A percentile compares a stretch with the other conserved stretches of the same genome.
These are phyloP conservation scores for Cucurbitaria berberidis DNA, from an alignment of 2,329 filamentous ascomycete genomes.

Conservation along the genomic window DNA sequence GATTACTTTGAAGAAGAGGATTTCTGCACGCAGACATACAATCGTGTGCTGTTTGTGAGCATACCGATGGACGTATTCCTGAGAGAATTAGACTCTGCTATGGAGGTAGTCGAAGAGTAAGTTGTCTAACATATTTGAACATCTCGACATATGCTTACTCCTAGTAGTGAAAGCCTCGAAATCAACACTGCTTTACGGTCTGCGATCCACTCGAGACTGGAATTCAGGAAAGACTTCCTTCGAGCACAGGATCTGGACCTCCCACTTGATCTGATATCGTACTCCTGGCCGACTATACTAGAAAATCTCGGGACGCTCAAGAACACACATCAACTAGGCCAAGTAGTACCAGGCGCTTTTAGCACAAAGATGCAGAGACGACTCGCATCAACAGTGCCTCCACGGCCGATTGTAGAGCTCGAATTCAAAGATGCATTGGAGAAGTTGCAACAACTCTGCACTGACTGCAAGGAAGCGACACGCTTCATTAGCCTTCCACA, in stretches of 20 bases:
- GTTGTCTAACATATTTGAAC: conserved; percentile 4
- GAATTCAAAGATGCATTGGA: conserved; percentile 73
- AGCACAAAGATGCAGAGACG: conserved; percentile 90
- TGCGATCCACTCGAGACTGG: conserved; percentile 70
- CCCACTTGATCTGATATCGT: conserved; percentile 33
- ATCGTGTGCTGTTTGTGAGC: conserved; percentile 72
- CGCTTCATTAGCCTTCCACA: conserved; percentile 36
- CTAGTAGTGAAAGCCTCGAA: conserved; percentile 24
- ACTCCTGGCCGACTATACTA: conserved; percentile 48
- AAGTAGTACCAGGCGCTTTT: conserved; percentile 76
- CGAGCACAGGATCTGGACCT: conserved; percentile 53
- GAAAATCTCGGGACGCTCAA: conserved; percentile 61
- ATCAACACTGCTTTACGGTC: conserved; percentile 49
- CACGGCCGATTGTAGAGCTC: conserved; percentile 83
- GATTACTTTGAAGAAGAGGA: conserved; percentile 98
- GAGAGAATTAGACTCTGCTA: conserved; percentile 41
- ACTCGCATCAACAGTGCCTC: conserved; percentile 90
- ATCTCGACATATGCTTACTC: conserved; percentile 14
- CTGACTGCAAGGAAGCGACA: conserved; percentile 69
- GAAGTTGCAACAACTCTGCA: conserved; percentile 72
- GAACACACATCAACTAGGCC: conserved; percentile 67
- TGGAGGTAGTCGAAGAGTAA: conserved; percentile 41
- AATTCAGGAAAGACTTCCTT: conserved; percentile 70
- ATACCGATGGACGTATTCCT: conserved; percentile 42
- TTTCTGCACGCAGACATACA: conserved; percentile 91